These are phyloP conservation scores for Aschersonia sp. DNA, from an alignment of 2,329 filamentous ascomycete species.

Conservation along the genomic window DNA sequence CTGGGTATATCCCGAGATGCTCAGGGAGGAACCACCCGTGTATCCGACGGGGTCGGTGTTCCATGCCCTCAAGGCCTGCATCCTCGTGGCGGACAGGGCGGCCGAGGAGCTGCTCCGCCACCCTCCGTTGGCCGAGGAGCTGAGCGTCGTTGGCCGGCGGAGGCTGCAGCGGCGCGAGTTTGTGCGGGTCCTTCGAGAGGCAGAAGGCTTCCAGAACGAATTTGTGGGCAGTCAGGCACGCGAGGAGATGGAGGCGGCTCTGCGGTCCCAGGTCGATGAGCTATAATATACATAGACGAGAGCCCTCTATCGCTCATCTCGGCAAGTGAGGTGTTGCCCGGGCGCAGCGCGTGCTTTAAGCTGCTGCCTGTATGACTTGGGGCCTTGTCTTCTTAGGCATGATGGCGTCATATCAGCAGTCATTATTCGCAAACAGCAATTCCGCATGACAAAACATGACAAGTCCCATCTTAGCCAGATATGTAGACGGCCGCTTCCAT, in stretches of 20 bases:
- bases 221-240: conserved; percentile 4
- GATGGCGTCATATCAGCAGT: too few relatives aligned
- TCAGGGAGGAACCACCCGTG: conserved; percentile 36
- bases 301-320: too few relatives aligned
- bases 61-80: conserved; percentile 35
- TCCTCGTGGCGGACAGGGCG: conserved; percentile 37
- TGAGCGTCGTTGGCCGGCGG: conserved; percentile 7
- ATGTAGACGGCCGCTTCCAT: too few relatives aligned
- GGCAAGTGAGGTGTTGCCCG: too few relatives aligned
- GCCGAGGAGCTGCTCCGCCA: conserved; percentile 20
- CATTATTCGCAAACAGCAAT: too few relatives aligned
- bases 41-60: conserved; percentile 27
- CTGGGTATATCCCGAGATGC: conserved; percentile 46
- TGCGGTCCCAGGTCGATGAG: background rate
- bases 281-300: too few relatives aligned
- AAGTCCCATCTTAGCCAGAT: too few relatives aligned
- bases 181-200: conserved; percentile 15
- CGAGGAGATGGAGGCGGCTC: conserved; percentile 5
- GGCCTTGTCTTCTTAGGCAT: too few relatives aligned
- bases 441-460: too few relatives aligned
- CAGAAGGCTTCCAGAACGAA: conserved; percentile 12
- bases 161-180: conserved; percentile 17
- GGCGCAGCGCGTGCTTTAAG: too few relatives aligned
- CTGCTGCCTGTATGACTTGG: too few relatives aligned
- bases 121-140: conserved; percentile 3